Evolutionary conservation across 192 early-diverging fungal species (phyloP), one percentile per base, ranked within the genome.

Genomic region (Umbelopsis sp.): DNA sequence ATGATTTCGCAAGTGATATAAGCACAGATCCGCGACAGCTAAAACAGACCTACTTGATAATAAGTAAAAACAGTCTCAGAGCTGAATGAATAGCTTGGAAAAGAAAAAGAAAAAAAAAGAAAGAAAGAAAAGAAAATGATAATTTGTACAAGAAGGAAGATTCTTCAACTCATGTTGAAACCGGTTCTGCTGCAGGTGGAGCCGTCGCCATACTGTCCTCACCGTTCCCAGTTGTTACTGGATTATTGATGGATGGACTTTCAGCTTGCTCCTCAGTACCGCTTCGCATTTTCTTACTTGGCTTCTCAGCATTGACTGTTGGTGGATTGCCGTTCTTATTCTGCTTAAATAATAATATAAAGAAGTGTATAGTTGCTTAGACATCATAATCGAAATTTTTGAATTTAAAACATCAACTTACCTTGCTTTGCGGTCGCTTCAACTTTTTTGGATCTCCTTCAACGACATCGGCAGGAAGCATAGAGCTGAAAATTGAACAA

Each of bases 401-500:
- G 3, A 2, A 32, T 32, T 0, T 4, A n/a, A 62, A 31, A 16
- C 2, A 7, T 32, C 17, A 20, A 62, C 51, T 66, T 49, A 75
- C 74, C 59, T 71, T 75, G 44, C 45, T 17, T 45, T 66, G 69
- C 10, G 69, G 62, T 71, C 74, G 32, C 29, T 77, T 77, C 34
- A 65, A 43, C 16, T 77, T 77, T 62, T 73, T 72, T 20, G 56
- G 56, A 26, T 69, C 66, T 11, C 66, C 45, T 36, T 44, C 51
- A 41, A 59, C 43, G 25, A 74, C 52, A 34, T 74, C 73, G 4
- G 45, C 25, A 29, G 73, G 54, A 36, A 74, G 45, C 67, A 69
- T 49, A 24, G 53, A 24, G 56, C 70, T 71, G 21, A 36, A 62
- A 5, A 54, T n/a, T 54, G 10, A 9, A 32, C 17, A n/a, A n/a